These are phyloP conservation scores for Candida glucosophila DNA, from an alignment of 1,139 yeast species.

Conservation along the genomic window DNA sequence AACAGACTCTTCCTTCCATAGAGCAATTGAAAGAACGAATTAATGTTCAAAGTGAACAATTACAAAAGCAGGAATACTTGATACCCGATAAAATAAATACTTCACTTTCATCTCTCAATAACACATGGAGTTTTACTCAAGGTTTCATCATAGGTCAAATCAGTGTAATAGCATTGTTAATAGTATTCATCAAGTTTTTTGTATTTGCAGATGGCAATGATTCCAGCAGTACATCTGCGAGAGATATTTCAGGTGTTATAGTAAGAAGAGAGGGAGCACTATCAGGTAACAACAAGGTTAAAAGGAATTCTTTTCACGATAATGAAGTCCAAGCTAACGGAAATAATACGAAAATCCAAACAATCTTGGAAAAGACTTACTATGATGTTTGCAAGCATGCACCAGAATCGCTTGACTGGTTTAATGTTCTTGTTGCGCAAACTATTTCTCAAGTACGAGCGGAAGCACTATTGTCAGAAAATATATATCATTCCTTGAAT, in stretches of 20 bases:
- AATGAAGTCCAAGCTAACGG: conserved; percentile 16
- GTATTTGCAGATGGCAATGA: conserved; percentile 69
- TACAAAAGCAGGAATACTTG: conserved; percentile 22
- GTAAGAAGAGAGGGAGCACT: conserved; percentile 29
- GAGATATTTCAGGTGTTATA: conserved; percentile 30
- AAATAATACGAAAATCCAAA: conserved; percentile 15
- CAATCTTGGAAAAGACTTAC: conserved; percentile 81
- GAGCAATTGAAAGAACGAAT: too few species aligned
- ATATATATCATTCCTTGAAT: conserved; percentile 70
- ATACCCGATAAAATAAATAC: conserved; percentile 9
- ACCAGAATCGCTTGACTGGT: conserved; percentile 94
- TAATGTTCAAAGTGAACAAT: too few species aligned
- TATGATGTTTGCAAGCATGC: conserved; percentile 84
- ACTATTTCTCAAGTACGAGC: conserved; percentile 77
- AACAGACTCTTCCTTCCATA: too few species aligned
- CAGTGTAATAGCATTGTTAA: conserved; percentile 68
- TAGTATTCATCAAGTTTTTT: conserved; percentile 75
- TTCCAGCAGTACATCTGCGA: conserved; percentile 18
- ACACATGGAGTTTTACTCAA: conserved; percentile 62
- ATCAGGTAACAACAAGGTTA: conserved; percentile 6
- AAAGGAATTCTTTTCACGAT: conserved; percentile 8
- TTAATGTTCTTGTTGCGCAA: conserved; percentile 88
- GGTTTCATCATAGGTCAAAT: conserved; percentile 79
- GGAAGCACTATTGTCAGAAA: conserved; percentile 79
- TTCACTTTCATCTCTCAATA: too few species aligned